Base-by-base conservation (phyloP, 176 grass and related monocot species). In the Poa annua region DNA sequence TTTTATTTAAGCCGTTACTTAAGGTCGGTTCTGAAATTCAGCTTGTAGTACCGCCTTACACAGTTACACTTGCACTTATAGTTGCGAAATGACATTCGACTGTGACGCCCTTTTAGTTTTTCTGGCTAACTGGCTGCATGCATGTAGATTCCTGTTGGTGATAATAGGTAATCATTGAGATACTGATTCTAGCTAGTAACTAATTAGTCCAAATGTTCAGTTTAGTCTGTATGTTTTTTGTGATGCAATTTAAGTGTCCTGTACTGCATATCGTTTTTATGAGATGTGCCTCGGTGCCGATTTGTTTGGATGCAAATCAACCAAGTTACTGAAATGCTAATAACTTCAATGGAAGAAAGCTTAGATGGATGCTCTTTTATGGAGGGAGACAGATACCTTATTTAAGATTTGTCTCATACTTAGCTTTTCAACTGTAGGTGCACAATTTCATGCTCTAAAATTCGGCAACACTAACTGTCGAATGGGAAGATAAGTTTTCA, bases 361-460 rank as follows among this genome's bases (percentile, higher is more conserved):
- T 34, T 59, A 33, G 22, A 14, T 73, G 5, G n/a, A 73, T 21
- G 29, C 39, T 34, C 22, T 55, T 61, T 45, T 44, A 82, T 45
- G 50, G 22, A 59, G 17, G 53, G 19, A 49, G 33, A 22, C 25
- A 62, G 11, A 60, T 61, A 17, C 17, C 24, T 74, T 25, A 74
- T 36, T 9, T 62, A 50, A 50, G 39, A 83, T 83, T 11, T 63
- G 4, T 61, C 81, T 76, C 71, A 29, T 84, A 8, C 57, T 76
- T 74, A 51, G 17, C 34, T 74, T 82, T 63, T n/a, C 20, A n/a
- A 33, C 17, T 34, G 51, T 82, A 47, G 53, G 80, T 73, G 61
- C 53, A 16, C 69, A 32, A 17, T 29, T 67, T 80, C 63, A 38
- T 20, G 62, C 11, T 80, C 5, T 51, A 36, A 66, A 5, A 39